These are phyloP conservation scores for Komagataella pastoris DNA, from an alignment of 805 yeast species.

Conservation along the genomic window DNA sequence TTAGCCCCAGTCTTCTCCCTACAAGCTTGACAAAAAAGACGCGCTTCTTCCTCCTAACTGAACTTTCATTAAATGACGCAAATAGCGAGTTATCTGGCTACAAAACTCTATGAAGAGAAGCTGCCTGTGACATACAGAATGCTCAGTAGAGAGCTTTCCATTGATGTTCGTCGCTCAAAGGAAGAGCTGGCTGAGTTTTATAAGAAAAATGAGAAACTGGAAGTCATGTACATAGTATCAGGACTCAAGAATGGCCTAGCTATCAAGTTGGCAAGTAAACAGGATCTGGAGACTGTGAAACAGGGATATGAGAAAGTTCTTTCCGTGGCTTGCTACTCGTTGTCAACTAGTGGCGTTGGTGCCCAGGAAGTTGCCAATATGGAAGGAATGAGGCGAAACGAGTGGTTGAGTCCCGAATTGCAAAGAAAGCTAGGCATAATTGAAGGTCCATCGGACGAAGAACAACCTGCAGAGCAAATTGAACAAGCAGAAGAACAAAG, in stretches of 20 bases:
- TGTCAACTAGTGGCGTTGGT: not conserved
- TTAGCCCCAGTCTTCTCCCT: not conserved
- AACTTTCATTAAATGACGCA: not conserved
- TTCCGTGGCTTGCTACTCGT: conserved; percentile 19
- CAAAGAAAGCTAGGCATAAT: conserved; percentile 8
- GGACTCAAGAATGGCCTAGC: conserved; percentile 15
- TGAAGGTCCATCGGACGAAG: conserved; percentile 5
- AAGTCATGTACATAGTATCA: conserved; percentile 26
- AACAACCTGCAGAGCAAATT: not conserved
- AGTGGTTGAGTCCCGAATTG: not conserved
- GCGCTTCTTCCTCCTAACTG: not conserved
- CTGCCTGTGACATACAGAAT: conserved; percentile 21
- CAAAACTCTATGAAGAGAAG: not conserved
- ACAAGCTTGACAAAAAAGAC: not conserved
- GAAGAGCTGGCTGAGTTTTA: conserved; percentile 23
- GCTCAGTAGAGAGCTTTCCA: conserved; percentile 24
- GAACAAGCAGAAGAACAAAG: not conserved
- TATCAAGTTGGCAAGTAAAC: not conserved
- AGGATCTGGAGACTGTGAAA: conserved; percentile 13
- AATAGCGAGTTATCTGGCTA: not conserved
- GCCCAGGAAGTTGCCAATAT: not conserved
- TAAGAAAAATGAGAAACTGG: conserved; percentile 19
- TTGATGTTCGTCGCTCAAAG: conserved; percentile 26
- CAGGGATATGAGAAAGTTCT: conserved; percentile 16
- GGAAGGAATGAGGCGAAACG: not conserved